Conservation (phyloP, 1,139 yeast species). For the Scheffersomyces parashehatae region DNA sequence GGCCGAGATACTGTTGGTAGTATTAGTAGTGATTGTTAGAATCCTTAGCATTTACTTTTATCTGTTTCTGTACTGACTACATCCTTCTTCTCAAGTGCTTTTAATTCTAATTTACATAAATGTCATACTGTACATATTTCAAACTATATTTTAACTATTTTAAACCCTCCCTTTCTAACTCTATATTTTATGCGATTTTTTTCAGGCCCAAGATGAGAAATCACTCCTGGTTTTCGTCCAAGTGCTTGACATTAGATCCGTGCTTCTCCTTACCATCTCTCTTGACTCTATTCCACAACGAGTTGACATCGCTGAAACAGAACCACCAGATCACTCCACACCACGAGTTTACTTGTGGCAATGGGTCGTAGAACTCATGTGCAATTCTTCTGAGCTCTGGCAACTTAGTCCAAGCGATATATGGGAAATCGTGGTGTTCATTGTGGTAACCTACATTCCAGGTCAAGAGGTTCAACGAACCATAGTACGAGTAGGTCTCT, state of each 20-base stretch:
- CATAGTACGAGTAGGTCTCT: constrained; percentile 90
- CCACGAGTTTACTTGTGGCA: constrained; percentile 83
- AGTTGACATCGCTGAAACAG: constrained; percentile 63
- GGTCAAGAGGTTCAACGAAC: constrained; percentile 69
- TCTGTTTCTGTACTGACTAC: too few relatives aligned
- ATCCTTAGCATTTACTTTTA: too few relatives aligned
- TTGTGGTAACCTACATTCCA: constrained; percentile 96
- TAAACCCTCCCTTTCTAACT: too few relatives aligned
- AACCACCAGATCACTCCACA: constrained; percentile 73
- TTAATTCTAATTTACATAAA: too few relatives aligned
- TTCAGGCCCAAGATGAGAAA: too few relatives aligned
- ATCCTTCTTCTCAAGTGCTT: too few relatives aligned
- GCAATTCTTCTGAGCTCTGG: constrained; percentile 70
- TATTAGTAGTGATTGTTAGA: too few relatives aligned
- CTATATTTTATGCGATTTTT: too few relatives aligned
- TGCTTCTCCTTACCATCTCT: constrained; percentile 48
- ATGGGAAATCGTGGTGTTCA: constrained; percentile 95
- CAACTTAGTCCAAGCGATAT: constrained; percentile 83
- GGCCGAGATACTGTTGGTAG: too few relatives aligned
- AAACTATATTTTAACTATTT: too few relatives aligned
- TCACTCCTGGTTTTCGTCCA: constrained; percentile 14
- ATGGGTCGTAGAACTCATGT: constrained; percentile 75
- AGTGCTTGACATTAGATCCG: constrained; percentile 29
- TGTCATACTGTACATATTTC: too few relatives aligned
- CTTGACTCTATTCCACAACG: constrained; percentile 80